Percentiles rank a stretch among this genome's conserved stretches.
Conservation (phyloP, 2,329 filamentous ascomycete species). For the Fusarium annulatum region DNA sequence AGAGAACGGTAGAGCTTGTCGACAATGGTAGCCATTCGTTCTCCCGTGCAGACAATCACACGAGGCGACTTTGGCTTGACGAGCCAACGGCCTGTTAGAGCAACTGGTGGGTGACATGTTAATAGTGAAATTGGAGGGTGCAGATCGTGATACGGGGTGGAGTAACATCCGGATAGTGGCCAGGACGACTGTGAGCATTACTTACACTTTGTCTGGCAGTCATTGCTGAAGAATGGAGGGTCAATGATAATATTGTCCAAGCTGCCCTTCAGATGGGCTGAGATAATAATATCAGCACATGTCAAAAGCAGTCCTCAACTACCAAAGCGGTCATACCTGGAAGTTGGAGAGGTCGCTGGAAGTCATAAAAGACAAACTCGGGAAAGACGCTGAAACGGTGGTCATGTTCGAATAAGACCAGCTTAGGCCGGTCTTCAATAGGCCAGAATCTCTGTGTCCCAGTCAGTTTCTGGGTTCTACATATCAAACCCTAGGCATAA, state of each 20-base stretch:
- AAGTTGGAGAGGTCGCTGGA: constrained; percentile 73
- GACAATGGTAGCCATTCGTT: constrained; percentile 76
- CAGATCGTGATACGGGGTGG: background rate
- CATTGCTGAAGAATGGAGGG: constrained; percentile 81
- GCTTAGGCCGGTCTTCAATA: constrained; percentile 57
- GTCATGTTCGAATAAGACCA: constrained; percentile 80
- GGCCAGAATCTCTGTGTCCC: constrained; percentile 34
- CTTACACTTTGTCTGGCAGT: constrained; percentile 82
- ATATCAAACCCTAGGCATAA: background rate
- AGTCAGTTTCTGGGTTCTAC: constrained; percentile 16
- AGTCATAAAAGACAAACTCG: constrained; percentile 82
- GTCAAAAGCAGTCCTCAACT: background rate
- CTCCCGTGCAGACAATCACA: constrained; percentile 79
- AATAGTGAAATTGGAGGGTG: constrained; percentile 11
- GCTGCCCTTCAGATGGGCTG: constrained; percentile 67
- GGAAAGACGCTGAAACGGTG: constrained; percentile 78
- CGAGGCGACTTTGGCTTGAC: constrained; percentile 57
- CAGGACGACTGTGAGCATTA: background rate
- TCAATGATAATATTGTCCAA: constrained; percentile 80
- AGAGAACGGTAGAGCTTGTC: constrained; percentile 73
- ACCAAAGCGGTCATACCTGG: constrained; percentile 56
- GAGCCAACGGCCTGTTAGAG: constrained; percentile 80
- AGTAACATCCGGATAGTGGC: background rate
- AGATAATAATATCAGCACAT: background rate
- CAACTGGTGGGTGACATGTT: constrained; percentile 60